A percentile compares a stretch with the other conserved stretches of the same genome.
Conservation (phyloP, 2,329 filamentous ascomycete species). For the Tolypocladium tropicale region DNA sequence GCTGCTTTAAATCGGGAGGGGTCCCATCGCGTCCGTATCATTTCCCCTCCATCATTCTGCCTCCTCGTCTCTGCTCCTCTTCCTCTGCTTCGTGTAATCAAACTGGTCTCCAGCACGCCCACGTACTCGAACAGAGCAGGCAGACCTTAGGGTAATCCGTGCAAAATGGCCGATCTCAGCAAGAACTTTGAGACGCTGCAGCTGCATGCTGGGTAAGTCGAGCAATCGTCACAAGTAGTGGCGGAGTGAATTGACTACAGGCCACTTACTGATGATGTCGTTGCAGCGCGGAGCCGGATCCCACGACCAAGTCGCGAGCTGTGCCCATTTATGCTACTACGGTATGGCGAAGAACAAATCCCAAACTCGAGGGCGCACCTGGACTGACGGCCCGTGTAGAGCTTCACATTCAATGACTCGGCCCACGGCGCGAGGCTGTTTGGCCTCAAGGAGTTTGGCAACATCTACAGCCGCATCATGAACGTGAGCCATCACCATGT, state of each 20-base stretch:
- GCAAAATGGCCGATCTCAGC: constrained; percentile 33
- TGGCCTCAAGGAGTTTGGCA: constrained; percentile 91
- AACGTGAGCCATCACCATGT: constrained; percentile 48
- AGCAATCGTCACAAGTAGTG: neutral
- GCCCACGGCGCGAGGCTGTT: constrained; percentile 92
- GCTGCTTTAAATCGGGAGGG: neutral
- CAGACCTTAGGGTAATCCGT: neutral
- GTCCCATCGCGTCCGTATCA: neutral
- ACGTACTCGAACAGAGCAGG: neutral
- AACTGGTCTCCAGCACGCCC: neutral
- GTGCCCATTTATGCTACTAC: constrained; percentile 94
- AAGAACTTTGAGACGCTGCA: constrained; percentile 75
- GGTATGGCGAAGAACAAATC: constrained; percentile 19
- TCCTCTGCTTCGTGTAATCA: too few species aligned
- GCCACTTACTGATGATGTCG: neutral
- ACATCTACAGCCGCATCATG: constrained; percentile 96
- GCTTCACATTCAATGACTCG: constrained; percentile 89
- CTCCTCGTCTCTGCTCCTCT: constrained; percentile 6
- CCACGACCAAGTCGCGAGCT: constrained; percentile 74
- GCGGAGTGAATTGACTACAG: neutral
- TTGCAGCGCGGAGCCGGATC: constrained; percentile 65
- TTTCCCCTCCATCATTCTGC: constrained; percentile 13
- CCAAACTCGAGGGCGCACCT: neutral
- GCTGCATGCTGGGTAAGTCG: constrained; percentile 67
- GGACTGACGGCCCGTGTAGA: constrained; percentile 37